Evolutionary conservation across 169 alveolate genomes (phyloP).

Genomic region (Babesia caballi): DNA sequence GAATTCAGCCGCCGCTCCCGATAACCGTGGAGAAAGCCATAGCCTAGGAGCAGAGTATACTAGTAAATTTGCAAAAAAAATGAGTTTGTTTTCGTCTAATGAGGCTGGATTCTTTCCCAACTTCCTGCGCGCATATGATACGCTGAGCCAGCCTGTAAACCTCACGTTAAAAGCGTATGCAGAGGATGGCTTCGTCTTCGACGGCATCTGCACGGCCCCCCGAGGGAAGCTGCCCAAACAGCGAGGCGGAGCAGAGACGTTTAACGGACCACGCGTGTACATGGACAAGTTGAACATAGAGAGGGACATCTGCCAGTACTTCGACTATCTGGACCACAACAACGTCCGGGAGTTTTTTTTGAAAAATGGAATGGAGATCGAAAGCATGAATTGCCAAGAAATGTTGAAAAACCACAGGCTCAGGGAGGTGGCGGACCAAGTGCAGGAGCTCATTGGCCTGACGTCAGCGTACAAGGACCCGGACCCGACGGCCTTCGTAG

Average conservation of each 20-base stretch:
- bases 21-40: too few species aligned
- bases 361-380: conserved; percentile 1
- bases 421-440: neutral
- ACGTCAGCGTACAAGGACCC: conserved; percentile 9
- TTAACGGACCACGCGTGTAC: conserved; percentile 13
- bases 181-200: neutral
- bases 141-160: too few species aligned
- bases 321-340: neutral
- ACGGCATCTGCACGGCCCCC: too few species aligned
- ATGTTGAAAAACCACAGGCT: neutral
- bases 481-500: conserved; percentile 25
- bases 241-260: neutral
- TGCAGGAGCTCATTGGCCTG: neutral
- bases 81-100: neutral
- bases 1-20: too few species aligned
- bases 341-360: neutral
- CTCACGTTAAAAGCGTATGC: neutral
- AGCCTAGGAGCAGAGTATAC: too few species aligned
- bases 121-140: too few species aligned
- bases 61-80: too few species aligned
- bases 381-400: neutral
- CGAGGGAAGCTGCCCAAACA: too few species aligned
- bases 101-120: neutral
- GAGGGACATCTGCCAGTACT: neutral
- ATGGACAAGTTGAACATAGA: neutral